Percentiles rank a stretch among this genome's conserved stretches.
Evolutionary conservation across 331 rosid genomes (phyloP).

Genomic region (Acacia pycnantha): DNA sequence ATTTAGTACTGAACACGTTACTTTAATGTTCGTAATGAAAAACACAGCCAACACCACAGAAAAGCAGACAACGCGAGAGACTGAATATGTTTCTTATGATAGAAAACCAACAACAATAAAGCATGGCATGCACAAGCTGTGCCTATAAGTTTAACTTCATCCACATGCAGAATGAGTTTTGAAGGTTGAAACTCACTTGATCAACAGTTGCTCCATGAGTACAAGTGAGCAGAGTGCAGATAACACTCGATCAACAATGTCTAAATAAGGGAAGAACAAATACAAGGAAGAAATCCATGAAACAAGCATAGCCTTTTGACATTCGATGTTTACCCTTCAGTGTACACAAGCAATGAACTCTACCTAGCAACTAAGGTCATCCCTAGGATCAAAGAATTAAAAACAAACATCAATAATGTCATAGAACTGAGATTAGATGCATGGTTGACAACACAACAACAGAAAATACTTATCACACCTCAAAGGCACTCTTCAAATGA

Average conservation of each 20-base stretch:
- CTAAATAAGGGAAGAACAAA: background rate
- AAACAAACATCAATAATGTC: background rate
- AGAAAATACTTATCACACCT: slow-evolving; percentile 42
- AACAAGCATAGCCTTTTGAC: background rate
- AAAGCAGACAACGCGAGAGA: background rate
- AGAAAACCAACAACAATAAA: background rate
- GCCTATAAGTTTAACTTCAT: background rate
- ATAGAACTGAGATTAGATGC: background rate
- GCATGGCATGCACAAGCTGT: background rate
- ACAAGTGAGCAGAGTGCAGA: background rate
- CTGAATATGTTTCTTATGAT: background rate
- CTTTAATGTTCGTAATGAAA: background rate
- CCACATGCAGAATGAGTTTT: background rate
- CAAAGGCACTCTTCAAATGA: slow-evolving; percentile 67
- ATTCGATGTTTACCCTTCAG: background rate
- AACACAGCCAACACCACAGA: background rate
- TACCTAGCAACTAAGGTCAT: background rate
- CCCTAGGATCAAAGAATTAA: background rate
- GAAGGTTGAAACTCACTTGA: slow-evolving; percentile 5
- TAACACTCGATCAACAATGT: background rate
- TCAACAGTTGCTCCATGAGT: background rate
- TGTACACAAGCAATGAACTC: background rate
- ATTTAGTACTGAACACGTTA: background rate
- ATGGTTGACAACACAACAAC: background rate
- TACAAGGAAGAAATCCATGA: background rate